A percentile compares a stretch with the other conserved stretches of the same genome.
These are phyloP conservation scores for Gaultheria prostrata DNA, from an alignment of 148 eudicot species.

Conservation along the genomic window DNA sequence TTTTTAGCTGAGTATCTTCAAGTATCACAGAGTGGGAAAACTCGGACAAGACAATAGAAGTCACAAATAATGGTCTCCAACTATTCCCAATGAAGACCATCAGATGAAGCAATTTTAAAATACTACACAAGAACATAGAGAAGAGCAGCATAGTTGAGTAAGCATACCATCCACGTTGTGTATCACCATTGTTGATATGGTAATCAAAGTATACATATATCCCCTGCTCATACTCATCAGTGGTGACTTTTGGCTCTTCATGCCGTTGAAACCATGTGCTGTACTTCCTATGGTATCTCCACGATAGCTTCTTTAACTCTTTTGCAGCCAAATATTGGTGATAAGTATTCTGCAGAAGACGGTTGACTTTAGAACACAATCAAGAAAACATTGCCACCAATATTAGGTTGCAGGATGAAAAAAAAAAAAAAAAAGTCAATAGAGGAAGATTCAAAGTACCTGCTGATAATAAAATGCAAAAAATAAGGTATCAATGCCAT, in stretches of 20 bases:
- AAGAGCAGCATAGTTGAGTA: constrained; percentile 9
- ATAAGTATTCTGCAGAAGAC: constrained; percentile 73
- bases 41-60: neutral
- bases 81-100: too few relatives aligned
- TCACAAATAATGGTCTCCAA: too few relatives aligned
- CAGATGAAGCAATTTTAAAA: neutral
- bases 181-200: constrained; percentile 61
- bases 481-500: constrained; percentile 77
- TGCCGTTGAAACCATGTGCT: constrained; percentile 98
- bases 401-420: neutral
- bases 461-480: constrained; percentile 90
- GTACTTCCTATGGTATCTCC: constrained; percentile 92
- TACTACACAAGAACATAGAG: neutral
- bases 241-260: constrained; percentile 92
- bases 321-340: constrained; percentile 98
- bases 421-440: neutral
- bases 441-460: constrained; percentile 37
- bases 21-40: neutral
- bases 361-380: constrained; percentile 19
- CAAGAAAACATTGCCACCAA: neutral
- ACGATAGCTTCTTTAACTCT: constrained; percentile 92
- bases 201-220: constrained; percentile 94
- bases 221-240: constrained; percentile 96
- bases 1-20: neutral
- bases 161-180: constrained; percentile 89